Evolutionary conservation across 2,329 filamentous ascomycete genomes (phyloP).

Genomic region (Nothopassalora personata): DNA sequence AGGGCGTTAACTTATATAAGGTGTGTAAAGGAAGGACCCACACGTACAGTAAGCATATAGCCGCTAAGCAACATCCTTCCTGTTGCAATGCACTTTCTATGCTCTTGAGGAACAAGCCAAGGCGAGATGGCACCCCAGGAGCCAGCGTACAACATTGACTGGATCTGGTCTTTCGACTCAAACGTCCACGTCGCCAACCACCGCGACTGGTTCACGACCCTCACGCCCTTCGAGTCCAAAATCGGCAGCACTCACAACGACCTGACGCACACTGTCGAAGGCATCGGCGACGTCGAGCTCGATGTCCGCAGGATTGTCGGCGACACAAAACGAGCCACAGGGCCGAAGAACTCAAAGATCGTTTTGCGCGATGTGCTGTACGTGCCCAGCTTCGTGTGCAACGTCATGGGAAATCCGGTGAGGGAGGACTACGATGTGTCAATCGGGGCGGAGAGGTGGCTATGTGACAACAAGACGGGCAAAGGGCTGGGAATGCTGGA

Average conservation of each 20-base stretch:
- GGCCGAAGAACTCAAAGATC: conserved; percentile 4
- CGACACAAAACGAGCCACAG: conserved; percentile 1
- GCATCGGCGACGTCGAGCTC: conserved; percentile 8
- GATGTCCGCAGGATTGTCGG: conserved; percentile 6
- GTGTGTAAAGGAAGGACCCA: too few relatives aligned
- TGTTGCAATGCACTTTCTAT: too few relatives aligned
- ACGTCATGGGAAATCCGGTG: conserved; percentile 12
- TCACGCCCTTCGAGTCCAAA: conserved; percentile 1
- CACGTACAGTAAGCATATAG: too few relatives aligned
- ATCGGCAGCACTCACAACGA: not conserved
- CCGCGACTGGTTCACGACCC: conserved; percentile 18
- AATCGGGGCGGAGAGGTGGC: conserved; percentile 14
- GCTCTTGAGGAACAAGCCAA: not conserved
- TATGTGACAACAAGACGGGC: conserved; percentile 12
- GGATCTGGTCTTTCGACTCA: conserved; percentile 16
- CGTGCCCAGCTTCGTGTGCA: conserved; percentile 10
- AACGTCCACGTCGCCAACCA: conserved; percentile 20
- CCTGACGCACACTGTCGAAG: not conserved
- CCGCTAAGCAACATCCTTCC: too few relatives aligned
- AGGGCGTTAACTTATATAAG: too few relatives aligned
- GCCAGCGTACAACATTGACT: conserved; percentile 16
- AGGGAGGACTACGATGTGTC: conserved; percentile 14
- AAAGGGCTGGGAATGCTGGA: conserved; percentile 13
- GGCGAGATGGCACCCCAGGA: conserved; percentile 16
- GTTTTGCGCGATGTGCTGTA: conserved; percentile 14